Evolutionary conservation across 331 rosid genomes (phyloP).

Genomic region (Phaseolus coccineus): DNA sequence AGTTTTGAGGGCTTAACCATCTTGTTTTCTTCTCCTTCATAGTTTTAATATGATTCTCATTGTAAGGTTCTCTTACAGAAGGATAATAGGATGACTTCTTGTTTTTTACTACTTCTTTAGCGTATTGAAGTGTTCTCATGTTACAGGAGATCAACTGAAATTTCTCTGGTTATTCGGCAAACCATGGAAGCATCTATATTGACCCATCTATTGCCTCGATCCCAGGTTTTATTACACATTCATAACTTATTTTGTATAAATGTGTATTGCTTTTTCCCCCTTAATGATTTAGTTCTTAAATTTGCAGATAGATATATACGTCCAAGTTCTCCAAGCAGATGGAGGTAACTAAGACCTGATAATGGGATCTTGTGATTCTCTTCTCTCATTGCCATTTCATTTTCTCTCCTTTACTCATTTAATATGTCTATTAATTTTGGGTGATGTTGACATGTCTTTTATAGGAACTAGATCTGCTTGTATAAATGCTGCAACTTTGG

Average conservation of each 20-base stretch:
- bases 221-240: constrained; percentile 66
- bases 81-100: constrained; percentile 21
- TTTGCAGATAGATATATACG: constrained; percentile 87
- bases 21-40: not conserved
- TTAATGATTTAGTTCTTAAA: constrained; percentile 40
- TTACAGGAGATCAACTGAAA: constrained; percentile 88
- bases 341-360: constrained; percentile 66
- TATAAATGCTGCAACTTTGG: constrained; percentile 93
- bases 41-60: constrained; percentile 29
- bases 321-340: constrained; percentile 97
- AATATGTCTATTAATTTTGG: constrained; percentile 6
- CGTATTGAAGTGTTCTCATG: constrained; percentile 42
- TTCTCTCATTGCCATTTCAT: constrained; percentile 17
- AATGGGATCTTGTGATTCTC: constrained; percentile 29
- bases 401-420: constrained; percentile 30
- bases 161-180: constrained; percentile 89
- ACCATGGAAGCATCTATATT: constrained; percentile 90
- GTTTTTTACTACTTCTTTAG: constrained; percentile 17
- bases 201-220: constrained; percentile 89
- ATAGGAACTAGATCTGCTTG: constrained; percentile 96
- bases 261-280: not conserved
- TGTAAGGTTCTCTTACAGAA: constrained; percentile 28
- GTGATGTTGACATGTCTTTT: constrained; percentile 33
- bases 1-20: not conserved
- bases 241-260: constrained; percentile 32